Evolutionary conservation across 2,329 filamentous ascomycete species (phyloP).

Genomic region (Hypoxylon sp.): DNA sequence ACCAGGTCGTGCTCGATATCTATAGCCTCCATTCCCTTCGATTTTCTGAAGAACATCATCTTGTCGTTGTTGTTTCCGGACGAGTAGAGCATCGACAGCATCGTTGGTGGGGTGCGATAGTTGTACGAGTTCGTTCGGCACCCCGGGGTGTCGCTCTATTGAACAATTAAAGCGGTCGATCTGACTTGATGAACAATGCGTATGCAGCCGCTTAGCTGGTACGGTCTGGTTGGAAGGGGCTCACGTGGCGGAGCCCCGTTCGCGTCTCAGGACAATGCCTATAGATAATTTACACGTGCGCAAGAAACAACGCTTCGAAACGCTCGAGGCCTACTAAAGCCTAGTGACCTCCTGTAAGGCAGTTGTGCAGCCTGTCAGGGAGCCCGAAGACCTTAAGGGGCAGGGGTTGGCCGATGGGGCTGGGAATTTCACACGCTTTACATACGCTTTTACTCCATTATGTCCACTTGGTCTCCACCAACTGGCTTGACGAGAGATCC

Average conservation of each 20-base stretch:
- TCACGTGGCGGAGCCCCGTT: slow-evolving; percentile 36
- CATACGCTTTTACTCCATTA: slow-evolving; percentile 8
- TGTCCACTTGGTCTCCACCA: slow-evolving; percentile 29
- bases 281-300: slow-evolving; percentile 32
- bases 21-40: slow-evolving; percentile 41
- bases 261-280: slow-evolving; percentile 28
- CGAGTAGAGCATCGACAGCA: slow-evolving; percentile 31
- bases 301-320: slow-evolving; percentile 12
- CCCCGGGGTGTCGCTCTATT: slow-evolving; percentile 19
- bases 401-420: slow-evolving; percentile 13
- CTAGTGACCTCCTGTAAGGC: slow-evolving; percentile 32
- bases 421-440: slow-evolving; percentile 14
- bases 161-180: slow-evolving; percentile 5
- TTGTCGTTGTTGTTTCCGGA: slow-evolving; percentile 22
- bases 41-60: slow-evolving; percentile 4
- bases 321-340: slow-evolving; percentile 6
- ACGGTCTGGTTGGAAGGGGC: slow-evolving; percentile 27
- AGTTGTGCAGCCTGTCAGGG: slow-evolving; percentile 28
- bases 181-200: slow-evolving; percentile 22
- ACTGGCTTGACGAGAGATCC: slow-evolving; percentile 8
- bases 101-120: slow-evolving; percentile 28
- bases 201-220: slow-evolving; percentile 34
- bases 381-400: slow-evolving; percentile 19
- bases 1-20: slow-evolving; percentile 54
- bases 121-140: slow-evolving; percentile 22